Conservation (phyloP, 805 yeast genomes). For the Hanseniaspora hatyaiensis region DNA sequence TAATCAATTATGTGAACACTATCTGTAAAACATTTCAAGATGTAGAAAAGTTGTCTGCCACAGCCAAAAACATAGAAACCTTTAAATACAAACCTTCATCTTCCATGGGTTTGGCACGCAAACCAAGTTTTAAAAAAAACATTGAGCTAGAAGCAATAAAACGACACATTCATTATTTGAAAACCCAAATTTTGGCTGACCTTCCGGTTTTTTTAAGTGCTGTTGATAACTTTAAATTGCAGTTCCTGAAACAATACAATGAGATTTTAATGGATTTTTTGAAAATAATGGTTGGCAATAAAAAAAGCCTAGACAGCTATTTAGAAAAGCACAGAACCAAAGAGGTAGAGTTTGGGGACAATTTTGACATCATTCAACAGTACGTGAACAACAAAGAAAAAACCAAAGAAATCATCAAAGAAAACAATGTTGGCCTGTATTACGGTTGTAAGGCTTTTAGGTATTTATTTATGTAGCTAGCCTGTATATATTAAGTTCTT, state of each 20-base stretch:
- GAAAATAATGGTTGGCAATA: conserved; percentile 28
- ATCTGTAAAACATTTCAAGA: not conserved
- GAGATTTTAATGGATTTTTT: conserved; percentile 25
- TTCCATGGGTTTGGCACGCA: not conserved
- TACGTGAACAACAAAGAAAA: conserved; percentile 26
- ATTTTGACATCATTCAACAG: conserved; percentile 31
- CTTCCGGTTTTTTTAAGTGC: conserved; percentile 25
- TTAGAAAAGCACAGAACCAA: conserved; percentile 18
- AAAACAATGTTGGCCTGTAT: conserved; percentile 3
- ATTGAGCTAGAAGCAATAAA: conserved; percentile 24
- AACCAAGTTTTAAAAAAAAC: conserved; percentile 19
- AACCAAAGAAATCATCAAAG: conserved; percentile 27
- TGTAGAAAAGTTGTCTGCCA: not conserved
- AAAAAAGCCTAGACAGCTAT: conserved; percentile 23
- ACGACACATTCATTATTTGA: conserved; percentile 25
- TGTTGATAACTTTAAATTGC: conserved; percentile 15
- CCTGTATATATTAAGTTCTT: not conserved
- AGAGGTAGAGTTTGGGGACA: conserved; percentile 24
- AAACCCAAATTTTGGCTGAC: conserved; percentile 25
- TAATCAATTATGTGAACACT: not conserved
- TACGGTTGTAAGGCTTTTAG: conserved; percentile 4
- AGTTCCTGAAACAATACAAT: conserved; percentile 19
- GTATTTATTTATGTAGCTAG: conserved; percentile 3
- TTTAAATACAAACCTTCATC: not conserved
- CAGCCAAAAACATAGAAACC: not conserved